Conservation (phyloP, 2,329 filamentous ascomycete species). For the Talaromyces rugulosus region DNA sequence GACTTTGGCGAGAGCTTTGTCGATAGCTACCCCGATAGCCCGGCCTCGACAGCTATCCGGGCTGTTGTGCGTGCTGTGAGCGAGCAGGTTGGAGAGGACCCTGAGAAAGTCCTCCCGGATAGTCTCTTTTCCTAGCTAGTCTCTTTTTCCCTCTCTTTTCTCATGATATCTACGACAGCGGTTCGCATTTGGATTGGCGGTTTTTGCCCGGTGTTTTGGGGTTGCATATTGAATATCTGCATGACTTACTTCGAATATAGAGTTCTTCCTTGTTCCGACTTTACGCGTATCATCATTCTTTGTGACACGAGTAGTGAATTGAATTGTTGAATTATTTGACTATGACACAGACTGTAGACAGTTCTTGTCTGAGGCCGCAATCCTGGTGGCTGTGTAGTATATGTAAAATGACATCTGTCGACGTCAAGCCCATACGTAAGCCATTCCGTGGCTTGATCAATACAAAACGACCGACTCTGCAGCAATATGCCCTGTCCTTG, state of each 20-base stretch:
- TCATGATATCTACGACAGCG: background rate
- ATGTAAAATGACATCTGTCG: background rate
- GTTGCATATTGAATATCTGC: background rate
- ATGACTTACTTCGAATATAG: background rate
- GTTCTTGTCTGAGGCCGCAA: background rate
- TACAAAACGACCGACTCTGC: background rate
- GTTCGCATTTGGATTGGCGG: background rate
- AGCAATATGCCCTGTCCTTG: background rate
- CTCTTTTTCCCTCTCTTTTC: background rate
- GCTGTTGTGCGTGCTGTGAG: slow-evolving; percentile 72
- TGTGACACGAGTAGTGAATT: background rate
- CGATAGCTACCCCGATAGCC: slow-evolving; percentile 87
- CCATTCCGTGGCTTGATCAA: background rate
- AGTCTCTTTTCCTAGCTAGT: background rate
- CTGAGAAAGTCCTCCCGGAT: slow-evolving; percentile 45
- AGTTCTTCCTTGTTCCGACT: background rate
- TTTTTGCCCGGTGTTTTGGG: background rate
- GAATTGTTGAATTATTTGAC: background rate
- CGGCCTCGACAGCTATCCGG: slow-evolving; percentile 77
- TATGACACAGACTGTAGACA: background rate
- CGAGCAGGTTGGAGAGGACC: slow-evolving; percentile 60
- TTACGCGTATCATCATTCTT: background rate
- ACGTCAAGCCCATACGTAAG: background rate
- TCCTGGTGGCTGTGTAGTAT: background rate
- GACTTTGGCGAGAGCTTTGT: slow-evolving; percentile 98